Conservation (phyloP, 176 grass and related monocot species). For the Eremochloa ophiuroides region DNA sequence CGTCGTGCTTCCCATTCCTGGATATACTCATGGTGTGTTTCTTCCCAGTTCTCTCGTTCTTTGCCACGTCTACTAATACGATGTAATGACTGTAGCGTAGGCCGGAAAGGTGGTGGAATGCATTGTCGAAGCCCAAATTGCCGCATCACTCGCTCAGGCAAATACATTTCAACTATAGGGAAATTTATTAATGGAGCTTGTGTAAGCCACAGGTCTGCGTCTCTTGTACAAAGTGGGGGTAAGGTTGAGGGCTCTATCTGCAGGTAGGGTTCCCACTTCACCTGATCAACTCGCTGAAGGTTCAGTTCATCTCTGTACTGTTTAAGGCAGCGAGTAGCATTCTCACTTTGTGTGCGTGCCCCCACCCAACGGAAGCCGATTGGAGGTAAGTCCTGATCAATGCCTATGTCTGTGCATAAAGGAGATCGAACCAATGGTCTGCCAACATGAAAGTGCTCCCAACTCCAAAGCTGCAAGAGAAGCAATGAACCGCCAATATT, state of each 20-base stretch:
- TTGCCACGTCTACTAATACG: constrained; percentile 54
- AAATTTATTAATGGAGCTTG: constrained; percentile 62
- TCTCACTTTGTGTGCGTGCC: constrained; percentile 50
- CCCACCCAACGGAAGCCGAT: constrained; percentile 58
- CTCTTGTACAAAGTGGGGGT: constrained; percentile 48
- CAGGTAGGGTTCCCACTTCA: constrained; percentile 59
- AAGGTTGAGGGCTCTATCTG: constrained; percentile 37
- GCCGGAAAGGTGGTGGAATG: constrained; percentile 56
- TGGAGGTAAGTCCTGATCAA: constrained; percentile 36
- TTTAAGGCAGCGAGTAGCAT: constrained; percentile 52
- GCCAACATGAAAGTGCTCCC: constrained; percentile 63
- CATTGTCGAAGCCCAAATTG: constrained; percentile 53
- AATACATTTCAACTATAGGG: constrained; percentile 68
- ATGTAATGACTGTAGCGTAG: constrained; percentile 52
- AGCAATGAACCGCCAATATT: constrained; percentile 62
- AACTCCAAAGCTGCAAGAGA: constrained; percentile 69
- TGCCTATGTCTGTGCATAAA: constrained; percentile 5
- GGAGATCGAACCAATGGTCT: constrained; percentile 46
- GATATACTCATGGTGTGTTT: constrained; percentile 48
- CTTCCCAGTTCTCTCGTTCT: constrained; percentile 52
- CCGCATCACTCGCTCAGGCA: constrained; percentile 64
- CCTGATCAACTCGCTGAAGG: constrained; percentile 47
- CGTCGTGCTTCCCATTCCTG: constrained; percentile 58
- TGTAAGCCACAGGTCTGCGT: constrained; percentile 57
- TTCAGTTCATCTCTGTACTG: constrained; percentile 66